Base-by-base conservation (phyloP, 2,329 filamentous ascomycete species). In the Ophiocordyceps camponoti-saundersi region DNA sequence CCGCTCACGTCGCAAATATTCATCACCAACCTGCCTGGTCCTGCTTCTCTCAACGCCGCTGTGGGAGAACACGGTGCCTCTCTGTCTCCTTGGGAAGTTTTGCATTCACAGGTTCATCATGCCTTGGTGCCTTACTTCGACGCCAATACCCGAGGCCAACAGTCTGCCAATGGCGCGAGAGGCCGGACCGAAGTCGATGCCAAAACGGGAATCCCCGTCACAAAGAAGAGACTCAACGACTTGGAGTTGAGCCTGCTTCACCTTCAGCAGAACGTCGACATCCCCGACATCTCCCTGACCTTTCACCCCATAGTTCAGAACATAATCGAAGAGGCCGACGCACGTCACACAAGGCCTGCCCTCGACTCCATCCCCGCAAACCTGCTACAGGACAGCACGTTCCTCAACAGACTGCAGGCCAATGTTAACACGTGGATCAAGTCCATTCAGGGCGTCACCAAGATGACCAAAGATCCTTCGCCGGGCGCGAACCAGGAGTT, bases 391-490 rank as follows among this genome's bases (percentile, higher is more conserved):
- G 92, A 95, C 64, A 95, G 86, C 57, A 79, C 80, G 12, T 93
- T 98, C 55, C 80, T 95, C 57, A 98, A 98, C 65, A 88, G 83
- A 55, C 71, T 99, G 36, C 92, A 96, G 61, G 82, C 85, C 45
- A 92, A 82, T 44, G 92, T 96, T 50, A 98, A 96, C 62, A 82
- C 82, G 52, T 99, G 92, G 92, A 98, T 98, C 67, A 94, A 94
- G 67, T 94, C 90, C 12, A 98, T 99, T 53, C 90, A 95, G 62
- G 82, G 83, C 44, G 93, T 95, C 55, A 98, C 92, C 39, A 93
- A 93, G 66, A 84, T 95, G 70, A 86, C 87, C 40, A 80, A 88
- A 57, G 92, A 98, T 56, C 80, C 86, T 1, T 69, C 71, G 5
- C 76, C 70, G 60, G 81, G 61, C 72, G 75, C 53, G 73, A 65